Evolutionary conservation across 2,329 filamentous ascomycete genomes (phyloP), one percentile per base, ranked within the genome.

Genomic region (Pyrenophora graminea): DNA sequence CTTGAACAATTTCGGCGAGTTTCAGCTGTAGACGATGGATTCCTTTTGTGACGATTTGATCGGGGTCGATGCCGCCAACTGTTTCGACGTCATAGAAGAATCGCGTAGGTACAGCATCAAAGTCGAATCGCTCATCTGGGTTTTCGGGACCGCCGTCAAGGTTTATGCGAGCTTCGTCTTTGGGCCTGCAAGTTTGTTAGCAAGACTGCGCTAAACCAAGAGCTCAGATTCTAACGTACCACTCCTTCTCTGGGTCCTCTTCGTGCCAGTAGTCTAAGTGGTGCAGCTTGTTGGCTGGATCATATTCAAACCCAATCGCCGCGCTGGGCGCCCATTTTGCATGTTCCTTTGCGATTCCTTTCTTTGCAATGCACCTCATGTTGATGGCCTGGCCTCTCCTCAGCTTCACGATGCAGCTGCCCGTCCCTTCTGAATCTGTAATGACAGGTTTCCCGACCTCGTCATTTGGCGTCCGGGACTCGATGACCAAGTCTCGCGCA

Each of bases 321-420:
- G 91, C 84, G 31, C 90, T 93, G 2, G 94, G 92, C 67, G 91
- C 89, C 94, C 94, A 99, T 76, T 99, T 99, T 8, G 94, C 90
- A 75, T 99, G 94, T 74, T 99, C 94, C 80, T 99, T 99, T 32
- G 93, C 92, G 59, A 97, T 97, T 1, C 94, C 94, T 81, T 97
- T 97, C 81, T 96, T 97, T 43, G 93, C 94, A 60, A 97, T 89
- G 71, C 93, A 97, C 55, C 85, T 89, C 69, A 99, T 84, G 72
- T 91, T 88, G 54, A 99, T 78, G 74, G 96, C 91, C 76, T 99
- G 94, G 2, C 89, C 91, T 68, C 87, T 88, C 51, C 93, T 83
- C 69, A 99, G 78, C 80, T 97, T 97, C 67, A 89, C 90, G 60
- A 99, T 93, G 62, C 97, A 81, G 38, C 88, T 85, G 1, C 94